Conservation (phyloP, 345 rosid genomes). For the Salix suchowensis region DNA sequence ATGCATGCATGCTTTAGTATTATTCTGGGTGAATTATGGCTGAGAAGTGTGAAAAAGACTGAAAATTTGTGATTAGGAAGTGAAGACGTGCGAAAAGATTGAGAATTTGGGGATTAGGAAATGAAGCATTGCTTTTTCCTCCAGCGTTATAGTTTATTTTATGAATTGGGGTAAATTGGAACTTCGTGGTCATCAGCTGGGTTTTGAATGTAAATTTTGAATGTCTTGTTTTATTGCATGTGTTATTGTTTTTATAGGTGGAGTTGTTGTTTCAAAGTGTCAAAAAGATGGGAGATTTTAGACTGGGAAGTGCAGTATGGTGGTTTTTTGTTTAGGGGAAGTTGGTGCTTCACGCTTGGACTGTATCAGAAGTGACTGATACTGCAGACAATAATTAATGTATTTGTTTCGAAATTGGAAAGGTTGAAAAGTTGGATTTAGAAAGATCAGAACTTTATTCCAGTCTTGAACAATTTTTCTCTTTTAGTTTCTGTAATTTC, state of each 20-base stretch:
- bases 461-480: no score
- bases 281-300: not conserved
- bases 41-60: not conserved
- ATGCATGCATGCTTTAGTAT: not conserved
- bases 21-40: not conserved
- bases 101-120: not conserved
- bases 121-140: not conserved
- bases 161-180: not conserved
- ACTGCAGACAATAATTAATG: not conserved
- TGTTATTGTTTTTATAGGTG: not conserved
- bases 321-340: not conserved
- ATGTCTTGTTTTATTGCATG: not conserved
- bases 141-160: not conserved
- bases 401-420: not conserved
- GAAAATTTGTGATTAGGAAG: not conserved
- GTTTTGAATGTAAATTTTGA: not conserved
- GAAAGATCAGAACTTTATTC: not conserved
- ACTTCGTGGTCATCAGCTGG: not conserved
- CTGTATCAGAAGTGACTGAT: not conserved
- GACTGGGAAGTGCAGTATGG: not conserved
- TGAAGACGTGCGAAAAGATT: not conserved
- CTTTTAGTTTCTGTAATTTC: not conserved
- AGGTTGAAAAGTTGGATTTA: not conserved
- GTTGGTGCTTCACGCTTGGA: not conserved
- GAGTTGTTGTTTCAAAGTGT: not conserved